Percentiles rank a stretch among this genome's conserved stretches.
These are phyloP conservation scores for Peniophora sp. DNA, from an alignment of 1,284 basidiomycete genomes.

Conservation along the genomic window DNA sequence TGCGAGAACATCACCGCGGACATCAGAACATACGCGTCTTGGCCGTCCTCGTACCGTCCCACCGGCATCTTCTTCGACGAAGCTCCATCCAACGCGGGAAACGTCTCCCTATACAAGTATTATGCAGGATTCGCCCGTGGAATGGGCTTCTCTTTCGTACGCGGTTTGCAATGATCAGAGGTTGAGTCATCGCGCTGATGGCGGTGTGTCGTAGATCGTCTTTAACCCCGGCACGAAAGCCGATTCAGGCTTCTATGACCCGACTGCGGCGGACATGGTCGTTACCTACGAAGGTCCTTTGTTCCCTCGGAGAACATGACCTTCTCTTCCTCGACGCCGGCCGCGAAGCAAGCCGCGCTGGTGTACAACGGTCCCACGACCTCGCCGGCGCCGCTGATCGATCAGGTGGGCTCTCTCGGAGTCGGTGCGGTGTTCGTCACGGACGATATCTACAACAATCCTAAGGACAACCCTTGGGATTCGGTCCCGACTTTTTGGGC, in stretches of 20 bases:
- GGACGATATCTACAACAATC: conserved; percentile 13
- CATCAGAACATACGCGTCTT: conserved; percentile 25
- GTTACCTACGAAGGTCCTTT: conserved; percentile 5
- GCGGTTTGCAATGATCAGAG: neutral
- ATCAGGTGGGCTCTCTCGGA: conserved; percentile 23
- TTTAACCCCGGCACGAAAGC: conserved; percentile 16
- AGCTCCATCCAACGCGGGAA: conserved; percentile 9
- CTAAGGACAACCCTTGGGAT: neutral
- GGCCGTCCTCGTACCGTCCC: conserved; percentile 20
- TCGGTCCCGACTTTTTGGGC: neutral
- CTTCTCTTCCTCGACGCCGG: conserved; percentile 12
- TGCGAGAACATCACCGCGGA: conserved; percentile 16
- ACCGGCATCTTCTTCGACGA: conserved; percentile 34
- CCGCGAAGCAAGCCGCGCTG: conserved; percentile 19
- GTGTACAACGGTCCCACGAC: conserved; percentile 18
- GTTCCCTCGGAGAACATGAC: conserved; percentile 6
- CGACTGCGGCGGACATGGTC: conserved; percentile 12
- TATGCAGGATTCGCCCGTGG: neutral
- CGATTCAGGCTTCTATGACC: conserved; percentile 10
- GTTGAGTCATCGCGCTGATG: neutral
- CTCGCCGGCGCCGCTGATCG: conserved; percentile 27
- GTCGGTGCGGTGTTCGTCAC: conserved; percentile 33
- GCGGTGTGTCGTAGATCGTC: conserved; percentile 8
- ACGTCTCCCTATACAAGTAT: neutral
- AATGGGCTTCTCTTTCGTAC: neutral